These are phyloP conservation scores for Diatrype stigma DNA, from an alignment of 2,329 filamentous ascomycete species.

Conservation along the genomic window DNA sequence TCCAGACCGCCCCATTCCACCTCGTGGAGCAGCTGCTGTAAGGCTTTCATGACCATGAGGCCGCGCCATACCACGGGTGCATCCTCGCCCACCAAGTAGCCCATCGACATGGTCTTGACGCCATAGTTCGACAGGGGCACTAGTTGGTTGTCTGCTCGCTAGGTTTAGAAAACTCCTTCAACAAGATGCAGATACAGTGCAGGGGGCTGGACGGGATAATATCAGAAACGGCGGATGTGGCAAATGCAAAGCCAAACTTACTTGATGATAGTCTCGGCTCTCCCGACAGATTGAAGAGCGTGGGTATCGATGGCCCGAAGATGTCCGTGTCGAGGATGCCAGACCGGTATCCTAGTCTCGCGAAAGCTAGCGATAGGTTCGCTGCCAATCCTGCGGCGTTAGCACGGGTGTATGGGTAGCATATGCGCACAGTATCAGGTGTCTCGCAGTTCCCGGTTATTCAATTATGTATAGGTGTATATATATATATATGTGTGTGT, in stretches of 20 bases:
- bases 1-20: constrained; percentile 92
- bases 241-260: constrained; percentile 35
- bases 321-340: constrained; percentile 95
- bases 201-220: background rate
- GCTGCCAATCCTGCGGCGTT: too few relatives aligned
- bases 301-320: constrained; percentile 93
- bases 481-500: too few relatives aligned
- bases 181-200: too few relatives aligned
- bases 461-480: too few relatives aligned
- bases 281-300: constrained; percentile 74
- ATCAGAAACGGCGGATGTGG: background rate
- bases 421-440: too few relatives aligned
- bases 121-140: constrained; percentile 91
- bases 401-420: too few relatives aligned
- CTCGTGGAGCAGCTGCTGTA: constrained; percentile 92
- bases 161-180: too few relatives aligned
- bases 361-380: constrained; percentile 84
- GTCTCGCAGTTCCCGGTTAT: too few relatives aligned
- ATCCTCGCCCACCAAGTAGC: constrained; percentile 76
- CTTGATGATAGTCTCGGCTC: constrained; percentile 72
- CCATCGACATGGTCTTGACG: constrained; percentile 98
- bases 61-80: constrained; percentile 92
- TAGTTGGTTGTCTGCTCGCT: constrained; percentile 66
- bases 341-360: constrained; percentile 72
- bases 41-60: constrained; percentile 94